phyloP scores from a whole-genome alignment of 2,329 filamentous ascomycete species.

The Calonectria fujianensis region DNA sequence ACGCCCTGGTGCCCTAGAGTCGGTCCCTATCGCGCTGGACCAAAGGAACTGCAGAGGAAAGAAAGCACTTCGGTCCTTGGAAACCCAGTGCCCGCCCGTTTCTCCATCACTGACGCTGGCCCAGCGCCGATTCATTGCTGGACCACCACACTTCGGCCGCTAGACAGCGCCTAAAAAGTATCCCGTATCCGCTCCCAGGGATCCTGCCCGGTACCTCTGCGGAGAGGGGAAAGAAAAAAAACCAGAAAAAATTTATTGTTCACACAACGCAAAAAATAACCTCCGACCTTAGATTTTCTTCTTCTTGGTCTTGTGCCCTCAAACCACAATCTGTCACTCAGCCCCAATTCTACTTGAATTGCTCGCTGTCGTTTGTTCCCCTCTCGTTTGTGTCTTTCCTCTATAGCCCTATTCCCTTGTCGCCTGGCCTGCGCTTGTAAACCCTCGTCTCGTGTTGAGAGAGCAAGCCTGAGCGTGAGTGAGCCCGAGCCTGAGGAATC shows the following conservation, averaged over 20 bases:
- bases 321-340: constrained; percentile 55
- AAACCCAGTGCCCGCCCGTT: constrained; percentile 26
- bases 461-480: constrained; percentile 36
- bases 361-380: constrained; percentile 46
- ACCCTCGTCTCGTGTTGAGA: constrained; percentile 43
- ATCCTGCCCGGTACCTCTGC: constrained; percentile 49
- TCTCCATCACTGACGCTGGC: constrained; percentile 37
- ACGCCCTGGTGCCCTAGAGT: constrained; percentile 32
- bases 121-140: constrained; percentile 41
- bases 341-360: constrained; percentile 57
- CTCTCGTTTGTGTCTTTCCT: constrained; percentile 40
- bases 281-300: constrained; percentile 57
- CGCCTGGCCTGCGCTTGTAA: constrained; percentile 45
- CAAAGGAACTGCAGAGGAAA: constrained; percentile 5
- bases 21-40: constrained; percentile 27
- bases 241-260: constrained; percentile 65
- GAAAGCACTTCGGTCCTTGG: constrained; percentile 7
- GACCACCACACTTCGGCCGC: constrained; percentile 42
- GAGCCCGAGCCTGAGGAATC: constrained; percentile 37
- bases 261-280: constrained; percentile 64
- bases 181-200: constrained; percentile 46
- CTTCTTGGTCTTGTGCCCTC: constrained; percentile 50
- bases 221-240: constrained; percentile 51
- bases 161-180: constrained; percentile 46
- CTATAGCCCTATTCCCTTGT: constrained; percentile 41